Conservation (phyloP, 2,329 filamentous ascomycete species). For the Parafenestella ontariensis region DNA sequence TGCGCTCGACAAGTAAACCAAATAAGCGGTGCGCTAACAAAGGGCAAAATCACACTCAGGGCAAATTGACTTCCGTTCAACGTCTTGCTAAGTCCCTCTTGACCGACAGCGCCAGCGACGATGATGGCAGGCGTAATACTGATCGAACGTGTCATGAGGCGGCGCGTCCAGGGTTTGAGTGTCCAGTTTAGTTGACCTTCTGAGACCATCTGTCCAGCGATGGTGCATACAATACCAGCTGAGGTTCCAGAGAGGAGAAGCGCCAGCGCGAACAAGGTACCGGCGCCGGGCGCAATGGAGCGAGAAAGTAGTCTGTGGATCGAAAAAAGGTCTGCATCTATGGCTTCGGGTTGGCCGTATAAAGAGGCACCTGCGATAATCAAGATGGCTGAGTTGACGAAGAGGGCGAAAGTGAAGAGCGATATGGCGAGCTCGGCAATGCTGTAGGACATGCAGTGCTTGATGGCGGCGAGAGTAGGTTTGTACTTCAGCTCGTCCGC, state of each 20-base stretch:
- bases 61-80: constrained; percentile 80
- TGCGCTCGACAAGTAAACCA: constrained; percentile 82
- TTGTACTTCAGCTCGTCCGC: constrained; percentile 64
- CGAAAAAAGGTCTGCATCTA: constrained; percentile 78
- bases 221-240: constrained; percentile 87
- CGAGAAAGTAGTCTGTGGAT: constrained; percentile 76
- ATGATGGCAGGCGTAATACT: constrained; percentile 84
- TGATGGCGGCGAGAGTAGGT: constrained; percentile 76
- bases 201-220: constrained; percentile 86
- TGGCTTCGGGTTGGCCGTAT: constrained; percentile 64
- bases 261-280: constrained; percentile 83
- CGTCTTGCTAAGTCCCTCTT: constrained; percentile 71
- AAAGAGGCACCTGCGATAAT: constrained; percentile 82
- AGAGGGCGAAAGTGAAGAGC: constrained; percentile 82
- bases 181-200: constrained; percentile 82
- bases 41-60: constrained; percentile 79
- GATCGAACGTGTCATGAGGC: constrained; percentile 78
- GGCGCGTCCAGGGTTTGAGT: constrained; percentile 77
- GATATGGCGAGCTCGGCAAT: constrained; percentile 73
- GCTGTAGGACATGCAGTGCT: constrained; percentile 75
- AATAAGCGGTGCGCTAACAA: constrained; percentile 81
- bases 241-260: constrained; percentile 80
- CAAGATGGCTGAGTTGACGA: constrained; percentile 83
- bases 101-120: constrained; percentile 80
- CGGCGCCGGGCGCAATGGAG: constrained; percentile 76